Evolutionary conservation across 495 filamentous ascomycete genomes (phyloP).

Genomic region (Rhizodiscina lignyota): DNA sequence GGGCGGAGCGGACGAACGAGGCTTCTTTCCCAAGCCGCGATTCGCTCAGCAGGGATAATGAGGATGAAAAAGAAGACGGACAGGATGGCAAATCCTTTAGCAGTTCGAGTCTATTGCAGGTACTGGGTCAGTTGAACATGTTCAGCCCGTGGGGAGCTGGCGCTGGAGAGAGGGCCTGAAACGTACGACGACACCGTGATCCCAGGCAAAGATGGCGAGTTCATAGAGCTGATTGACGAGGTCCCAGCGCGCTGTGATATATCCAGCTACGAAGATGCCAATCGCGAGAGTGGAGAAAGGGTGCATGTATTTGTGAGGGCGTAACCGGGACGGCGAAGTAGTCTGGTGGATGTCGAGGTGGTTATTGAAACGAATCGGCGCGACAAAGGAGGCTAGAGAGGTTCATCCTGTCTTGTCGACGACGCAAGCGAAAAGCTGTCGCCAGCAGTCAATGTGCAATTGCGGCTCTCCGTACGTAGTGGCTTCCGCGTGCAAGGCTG

Average conservation of each 20-base stretch:
- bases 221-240: conserved; percentile 91
- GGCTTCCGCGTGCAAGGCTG: not conserved
- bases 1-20: conserved; percentile 30
- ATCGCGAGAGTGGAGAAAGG: conserved; percentile 85
- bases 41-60: conserved; percentile 52
- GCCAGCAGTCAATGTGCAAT: not conserved
- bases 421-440: not conserved
- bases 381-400: not conserved
- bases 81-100: conserved; percentile 58
- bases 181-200: conserved; percentile 93
- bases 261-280: conserved; percentile 97
- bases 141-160: too few relatives aligned
- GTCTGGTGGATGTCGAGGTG: not conserved
- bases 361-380: not conserved
- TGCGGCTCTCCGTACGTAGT: not conserved
- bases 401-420: not conserved
- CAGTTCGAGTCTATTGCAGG: conserved; percentile 38
- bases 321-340: not conserved
- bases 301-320: conserved; percentile 59
- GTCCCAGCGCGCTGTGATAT: conserved; percentile 97
- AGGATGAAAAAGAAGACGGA: conserved; percentile 64
- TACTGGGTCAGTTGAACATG: not conserved
- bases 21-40: conserved; percentile 51
- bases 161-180: not conserved
- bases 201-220: conserved; percentile 91